Conservation (phyloP, 129 eudicot genomes). For the Artemisia argyi region DNA sequence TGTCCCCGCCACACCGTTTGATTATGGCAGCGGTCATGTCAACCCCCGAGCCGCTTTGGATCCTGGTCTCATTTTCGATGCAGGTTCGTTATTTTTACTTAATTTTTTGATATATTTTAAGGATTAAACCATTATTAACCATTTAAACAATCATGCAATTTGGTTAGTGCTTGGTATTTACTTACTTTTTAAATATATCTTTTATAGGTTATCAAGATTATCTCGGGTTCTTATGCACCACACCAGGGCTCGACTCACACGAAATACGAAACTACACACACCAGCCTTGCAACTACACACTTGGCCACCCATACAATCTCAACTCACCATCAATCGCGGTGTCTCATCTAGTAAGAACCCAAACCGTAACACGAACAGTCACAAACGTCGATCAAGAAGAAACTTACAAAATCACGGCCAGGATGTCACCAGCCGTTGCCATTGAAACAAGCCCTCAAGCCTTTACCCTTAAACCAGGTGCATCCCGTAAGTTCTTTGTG, state of each 20-base stretch:
- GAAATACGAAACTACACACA: conserved; percentile 78
- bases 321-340: conserved; percentile 86
- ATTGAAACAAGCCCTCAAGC: conserved; percentile 78
- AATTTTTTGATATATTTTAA: no score
- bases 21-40: conserved; percentile 98
- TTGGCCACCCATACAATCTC: conserved; percentile 86
- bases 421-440: conserved; percentile 89
- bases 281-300: conserved; percentile 81
- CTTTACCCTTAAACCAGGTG: conserved; percentile 74
- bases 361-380: conserved; percentile 77
- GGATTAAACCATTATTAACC: neutral
- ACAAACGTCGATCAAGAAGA: conserved; percentile 92
- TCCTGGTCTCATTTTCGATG: conserved; percentile 93
- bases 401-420: conserved; percentile 65
- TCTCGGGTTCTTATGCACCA: conserved; percentile 87
- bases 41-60: conserved; percentile 91
- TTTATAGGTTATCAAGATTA: conserved; percentile 82
- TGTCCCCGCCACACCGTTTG: conserved; percentile 89
- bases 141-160: neutral
- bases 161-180: neutral
- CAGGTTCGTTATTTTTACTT: conserved; percentile 51
- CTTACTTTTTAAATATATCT: neutral
- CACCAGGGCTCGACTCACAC: conserved; percentile 72
- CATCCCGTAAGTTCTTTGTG: conserved; percentile 60
- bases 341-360: conserved; percentile 89